Base-by-base conservation (phyloP, 1,284 basidiomycete species). In the Schizopora paradoxa region DNA sequence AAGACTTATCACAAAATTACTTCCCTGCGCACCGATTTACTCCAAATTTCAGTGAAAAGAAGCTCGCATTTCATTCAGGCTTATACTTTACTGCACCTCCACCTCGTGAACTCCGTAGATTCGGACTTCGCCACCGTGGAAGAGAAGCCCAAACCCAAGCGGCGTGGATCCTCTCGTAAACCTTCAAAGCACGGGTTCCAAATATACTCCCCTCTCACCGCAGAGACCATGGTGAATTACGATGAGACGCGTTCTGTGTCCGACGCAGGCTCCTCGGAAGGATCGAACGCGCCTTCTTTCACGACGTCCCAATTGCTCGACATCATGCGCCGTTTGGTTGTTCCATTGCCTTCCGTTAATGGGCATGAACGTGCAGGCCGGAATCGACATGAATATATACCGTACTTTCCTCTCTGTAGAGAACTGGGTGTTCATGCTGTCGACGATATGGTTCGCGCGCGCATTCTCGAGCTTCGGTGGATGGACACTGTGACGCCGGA, bases 1-100 rank as follows among this genome's bases (percentile, higher is more conserved):
- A 47, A n/a, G n/a, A n/a, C 26, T 64, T 57, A 14, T 36, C 6
- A 21, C 29, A 13, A 11, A 28, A 14, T 28, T 11, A 31, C 16
- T 38, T 41, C 43, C 27, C 34, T 33, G 23, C 18, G 26, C 27
- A 27, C 21, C 47, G 6, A 14, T 28, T 41, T 47, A 32, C 8
- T 10, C n/a, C 26, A 14, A 4, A 39, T 18, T 43, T 23, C 54
- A 85, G 84, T 86, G 59, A 80, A 79, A 55, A 79, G 81, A 56
- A 77, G 79, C 49, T 85, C 82, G 0, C 81, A 83, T 56, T 87
- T 86, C 64, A 70, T 86, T 26, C 85, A 89, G 64, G 85, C 86
- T 0, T 82, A 85, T 51, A 73, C 82, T 4, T 67, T 81, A 4
- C 73, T 83, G 43, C 87, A 86, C 53, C 72, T 86, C 14, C 84